Evolutionary conservation across 2,329 filamentous ascomycete species (phyloP).

Genomic region (Colletotrichum sp.): DNA sequence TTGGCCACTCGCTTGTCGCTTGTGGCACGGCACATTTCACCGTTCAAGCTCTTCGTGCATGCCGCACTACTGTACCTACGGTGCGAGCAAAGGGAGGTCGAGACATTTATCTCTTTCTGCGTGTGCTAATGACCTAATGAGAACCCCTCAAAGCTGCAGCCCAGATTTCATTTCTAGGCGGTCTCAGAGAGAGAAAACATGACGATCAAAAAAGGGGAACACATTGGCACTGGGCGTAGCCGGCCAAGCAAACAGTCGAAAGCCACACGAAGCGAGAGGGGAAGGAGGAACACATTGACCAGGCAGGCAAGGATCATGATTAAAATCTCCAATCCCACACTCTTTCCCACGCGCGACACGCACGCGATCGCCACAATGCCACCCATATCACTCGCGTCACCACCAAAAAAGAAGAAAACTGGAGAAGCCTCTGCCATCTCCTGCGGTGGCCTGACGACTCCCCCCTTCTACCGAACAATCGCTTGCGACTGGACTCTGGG

Average conservation of each 20-base stretch:
- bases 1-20: neutral
- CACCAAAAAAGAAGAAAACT: neutral
- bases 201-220: neutral
- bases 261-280: neutral
- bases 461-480: neutral
- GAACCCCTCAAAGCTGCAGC: neutral
- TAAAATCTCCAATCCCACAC: neutral
- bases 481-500: neutral
- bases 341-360: neutral
- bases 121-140: neutral
- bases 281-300: neutral
- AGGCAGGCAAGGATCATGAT: neutral
- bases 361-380: slow-evolving; percentile 7
- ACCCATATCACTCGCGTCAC: neutral
- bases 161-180: neutral
- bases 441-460: neutral
- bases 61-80: neutral
- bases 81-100: neutral
- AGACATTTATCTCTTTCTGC: neutral
- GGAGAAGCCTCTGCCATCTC: neutral
- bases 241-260: neutral
- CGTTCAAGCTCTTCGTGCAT: slow-evolving; percentile 8
- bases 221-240: neutral
- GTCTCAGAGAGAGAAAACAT: neutral
- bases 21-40: neutral